Evolutionary conservation across 2,329 filamentous ascomycete species (phyloP).

Genomic region (Scytalidium sp.): DNA sequence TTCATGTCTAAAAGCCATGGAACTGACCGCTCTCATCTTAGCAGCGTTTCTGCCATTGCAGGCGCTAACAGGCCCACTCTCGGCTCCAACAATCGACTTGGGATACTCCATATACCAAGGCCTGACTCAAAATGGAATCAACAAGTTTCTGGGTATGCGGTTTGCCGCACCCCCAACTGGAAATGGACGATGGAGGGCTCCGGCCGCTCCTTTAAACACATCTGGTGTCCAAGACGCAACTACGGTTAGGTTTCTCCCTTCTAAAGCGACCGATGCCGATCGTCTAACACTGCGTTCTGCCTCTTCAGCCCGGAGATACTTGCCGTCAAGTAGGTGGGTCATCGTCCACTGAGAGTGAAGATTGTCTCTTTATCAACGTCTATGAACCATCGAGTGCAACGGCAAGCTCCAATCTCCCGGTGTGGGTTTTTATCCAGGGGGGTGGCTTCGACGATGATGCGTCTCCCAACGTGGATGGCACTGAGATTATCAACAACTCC

Average conservation of each 20-base stretch:
- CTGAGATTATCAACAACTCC: slow-evolving; percentile 39
- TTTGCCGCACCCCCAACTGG: slow-evolving; percentile 67
- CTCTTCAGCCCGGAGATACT: slow-evolving; percentile 38
- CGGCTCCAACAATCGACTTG: slow-evolving; percentile 48
- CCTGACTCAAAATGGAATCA: slow-evolving; percentile 46
- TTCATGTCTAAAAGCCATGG: neutral
- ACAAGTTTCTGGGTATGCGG: slow-evolving; percentile 69
- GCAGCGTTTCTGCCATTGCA: neutral
- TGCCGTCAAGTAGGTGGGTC: slow-evolving; percentile 22
- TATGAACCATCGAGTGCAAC: slow-evolving; percentile 37
- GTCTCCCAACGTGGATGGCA: slow-evolving; percentile 48
- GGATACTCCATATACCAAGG: slow-evolving; percentile 64
- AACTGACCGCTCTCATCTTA: neutral
- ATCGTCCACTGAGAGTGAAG: slow-evolving; percentile 24
- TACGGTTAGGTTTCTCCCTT: neutral
- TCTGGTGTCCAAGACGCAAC: slow-evolving; percentile 4
- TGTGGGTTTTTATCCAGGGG: slow-evolving; percentile 48
- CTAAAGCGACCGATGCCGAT: neutral
- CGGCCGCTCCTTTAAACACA: slow-evolving; percentile 33
- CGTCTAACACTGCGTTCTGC: slow-evolving; percentile 31
- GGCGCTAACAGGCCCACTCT: neutral
- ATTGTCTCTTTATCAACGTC: slow-evolving; percentile 40
- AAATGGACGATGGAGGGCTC: slow-evolving; percentile 60
- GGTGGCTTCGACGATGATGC: slow-evolving; percentile 40
- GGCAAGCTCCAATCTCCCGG: slow-evolving; percentile 37